phyloP scores from a whole-genome alignment of 1,139 yeast genomes.

The Citeromyces siamensis region DNA sequence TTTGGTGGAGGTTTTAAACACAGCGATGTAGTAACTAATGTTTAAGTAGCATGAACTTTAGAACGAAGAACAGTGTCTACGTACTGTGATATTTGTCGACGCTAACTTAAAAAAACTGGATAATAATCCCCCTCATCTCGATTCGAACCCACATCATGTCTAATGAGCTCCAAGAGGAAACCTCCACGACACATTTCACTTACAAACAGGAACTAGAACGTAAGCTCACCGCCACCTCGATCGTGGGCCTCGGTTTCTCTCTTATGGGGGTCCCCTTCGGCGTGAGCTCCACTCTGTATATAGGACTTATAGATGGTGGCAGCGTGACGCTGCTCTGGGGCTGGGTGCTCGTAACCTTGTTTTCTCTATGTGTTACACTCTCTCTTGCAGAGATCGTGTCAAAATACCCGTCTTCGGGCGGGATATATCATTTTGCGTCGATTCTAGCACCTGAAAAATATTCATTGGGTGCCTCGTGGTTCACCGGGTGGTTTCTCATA shows the following conservation, averaged over 20 bases:
- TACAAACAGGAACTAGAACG: slow-evolving; percentile 60
- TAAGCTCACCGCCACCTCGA: slow-evolving; percentile 51
- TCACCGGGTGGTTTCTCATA: slow-evolving; percentile 63
- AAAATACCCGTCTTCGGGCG: slow-evolving; percentile 65
- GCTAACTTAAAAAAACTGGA: no score
- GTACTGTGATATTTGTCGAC: no score
- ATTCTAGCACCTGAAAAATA: slow-evolving; percentile 46
- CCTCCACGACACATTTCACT: slow-evolving; percentile 32
- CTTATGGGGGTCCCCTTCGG: slow-evolving; percentile 76
- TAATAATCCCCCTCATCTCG: not conserved
- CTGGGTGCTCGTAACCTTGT: slow-evolving; percentile 50
- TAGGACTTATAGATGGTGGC: slow-evolving; percentile 61
- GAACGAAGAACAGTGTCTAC: no score
- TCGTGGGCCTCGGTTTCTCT: slow-evolving; percentile 64
- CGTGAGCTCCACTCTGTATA: slow-evolving; percentile 56
- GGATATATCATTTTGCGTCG: slow-evolving; percentile 67
- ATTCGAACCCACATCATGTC: slow-evolving; percentile 1
- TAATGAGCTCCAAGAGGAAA: not conserved
- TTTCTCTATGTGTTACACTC: slow-evolving; percentile 49
- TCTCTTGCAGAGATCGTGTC: slow-evolving; percentile 64
- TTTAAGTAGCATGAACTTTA: no score
- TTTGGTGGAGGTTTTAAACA: slow-evolving; percentile 25
- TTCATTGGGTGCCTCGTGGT: slow-evolving; percentile 51
- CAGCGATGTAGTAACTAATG: no score
- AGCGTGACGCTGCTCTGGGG: slow-evolving; percentile 63